Conservation (phyloP, 345 rosid species). For the Lepidium aucheri region DNA sequence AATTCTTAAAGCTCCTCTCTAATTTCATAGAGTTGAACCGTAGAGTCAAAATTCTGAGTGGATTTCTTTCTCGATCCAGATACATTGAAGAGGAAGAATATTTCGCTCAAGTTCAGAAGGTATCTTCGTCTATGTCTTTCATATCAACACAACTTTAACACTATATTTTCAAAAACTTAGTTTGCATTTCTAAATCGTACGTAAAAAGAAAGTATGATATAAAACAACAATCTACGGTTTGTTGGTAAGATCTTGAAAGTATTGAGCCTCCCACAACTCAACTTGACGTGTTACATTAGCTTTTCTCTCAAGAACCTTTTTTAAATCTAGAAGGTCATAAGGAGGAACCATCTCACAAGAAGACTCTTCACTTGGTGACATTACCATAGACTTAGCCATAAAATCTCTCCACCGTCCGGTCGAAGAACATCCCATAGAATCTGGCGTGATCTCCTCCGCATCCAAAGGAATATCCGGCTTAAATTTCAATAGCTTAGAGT, state of each 20-base stretch:
- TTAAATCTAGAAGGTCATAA: conserved; percentile 27
- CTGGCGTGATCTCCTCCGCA: conserved; percentile 40
- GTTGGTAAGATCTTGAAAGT: conserved; percentile 21
- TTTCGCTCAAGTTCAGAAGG: too few relatives aligned
- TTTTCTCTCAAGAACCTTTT: conserved; percentile 27
- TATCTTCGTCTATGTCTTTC: too few relatives aligned
- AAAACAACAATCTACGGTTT: background rate
- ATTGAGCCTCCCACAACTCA: conserved; percentile 44
- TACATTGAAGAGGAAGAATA: too few relatives aligned
- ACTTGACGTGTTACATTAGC: conserved; percentile 33
- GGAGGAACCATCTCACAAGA: conserved; percentile 46
- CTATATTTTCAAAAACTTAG: background rate
- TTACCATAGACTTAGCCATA: conserved; percentile 48
- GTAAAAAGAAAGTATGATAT: too few relatives aligned
- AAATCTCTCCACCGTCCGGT: conserved; percentile 33
- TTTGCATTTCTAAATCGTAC: too few relatives aligned
- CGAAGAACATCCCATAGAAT: conserved; percentile 35
- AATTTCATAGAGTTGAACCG: too few relatives aligned
- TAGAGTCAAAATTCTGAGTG: too few relatives aligned
- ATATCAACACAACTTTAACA: background rate
- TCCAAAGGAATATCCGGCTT: conserved; percentile 40
- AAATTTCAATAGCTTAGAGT: conserved; percentile 50
- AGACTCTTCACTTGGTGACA: conserved; percentile 33
- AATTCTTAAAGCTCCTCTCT: too few relatives aligned
- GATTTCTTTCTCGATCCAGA: too few relatives aligned